Evolutionary conservation across 441 rosid species (phyloP).

Genomic region (Populus trichocarpa): DNA sequence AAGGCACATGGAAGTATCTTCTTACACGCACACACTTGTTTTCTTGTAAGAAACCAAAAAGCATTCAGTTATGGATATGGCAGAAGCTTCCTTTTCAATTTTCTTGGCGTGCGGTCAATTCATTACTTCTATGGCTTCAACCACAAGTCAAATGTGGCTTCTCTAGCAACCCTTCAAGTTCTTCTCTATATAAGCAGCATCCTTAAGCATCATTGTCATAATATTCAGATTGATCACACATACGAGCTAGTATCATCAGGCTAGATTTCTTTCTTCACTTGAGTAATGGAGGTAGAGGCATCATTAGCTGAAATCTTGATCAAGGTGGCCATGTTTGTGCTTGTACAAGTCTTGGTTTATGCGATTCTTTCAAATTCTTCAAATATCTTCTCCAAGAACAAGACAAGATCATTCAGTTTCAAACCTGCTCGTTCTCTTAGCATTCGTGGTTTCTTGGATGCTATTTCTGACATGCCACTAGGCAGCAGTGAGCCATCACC

Average conservation of each 20-base stretch:
- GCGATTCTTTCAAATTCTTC: slow-evolving; percentile 40
- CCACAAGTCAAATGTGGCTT: slow-evolving; percentile 14
- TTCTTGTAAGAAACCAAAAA: no score
- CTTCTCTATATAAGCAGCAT: background rate
- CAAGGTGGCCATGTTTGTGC: slow-evolving; percentile 28
- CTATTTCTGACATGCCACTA: slow-evolving; percentile 31
- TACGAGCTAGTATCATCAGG: background rate
- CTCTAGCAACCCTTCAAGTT: background rate
- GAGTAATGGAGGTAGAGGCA: slow-evolving; percentile 4
- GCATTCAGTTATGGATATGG: background rate
- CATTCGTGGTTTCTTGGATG: slow-evolving; percentile 36
- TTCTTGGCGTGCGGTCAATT: slow-evolving; percentile 15
- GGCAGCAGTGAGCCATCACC: slow-evolving; percentile 33
- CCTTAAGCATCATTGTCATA: background rate
- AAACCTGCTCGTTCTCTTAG: slow-evolving; percentile 36
- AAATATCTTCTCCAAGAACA: slow-evolving; percentile 34
- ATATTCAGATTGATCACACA: background rate
- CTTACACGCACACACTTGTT: no score
- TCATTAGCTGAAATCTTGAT: slow-evolving; percentile 22
- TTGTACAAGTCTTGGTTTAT: slow-evolving; percentile 43
- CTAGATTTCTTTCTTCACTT: background rate
- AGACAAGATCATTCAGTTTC: slow-evolving; percentile 34
- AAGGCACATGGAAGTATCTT: no score
- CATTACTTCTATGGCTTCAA: slow-evolving; percentile 1
- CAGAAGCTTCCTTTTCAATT: background rate